These are phyloP conservation scores for Pichia kluyveri DNA, from an alignment of 805 yeast species.

Conservation along the genomic window DNA sequence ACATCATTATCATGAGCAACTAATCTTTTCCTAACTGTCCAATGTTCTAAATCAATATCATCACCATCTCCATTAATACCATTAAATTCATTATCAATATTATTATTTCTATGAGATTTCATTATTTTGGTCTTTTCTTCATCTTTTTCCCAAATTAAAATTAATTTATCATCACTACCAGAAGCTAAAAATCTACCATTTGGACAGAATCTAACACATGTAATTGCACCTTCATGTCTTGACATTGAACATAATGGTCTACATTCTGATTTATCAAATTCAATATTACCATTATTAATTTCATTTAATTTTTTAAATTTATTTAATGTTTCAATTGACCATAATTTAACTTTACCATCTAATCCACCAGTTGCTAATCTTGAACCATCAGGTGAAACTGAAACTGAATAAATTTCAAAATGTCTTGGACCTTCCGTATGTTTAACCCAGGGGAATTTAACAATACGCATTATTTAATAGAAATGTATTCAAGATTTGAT, in stretches of 20 bases:
- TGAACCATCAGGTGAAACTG: conserved; percentile 72
- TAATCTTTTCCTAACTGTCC: conserved; percentile 87
- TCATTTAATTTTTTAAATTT: conserved; percentile 26
- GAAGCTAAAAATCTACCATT: conserved; percentile 86
- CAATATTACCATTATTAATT: conserved; percentile 10
- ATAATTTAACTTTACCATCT: conserved; percentile 85
- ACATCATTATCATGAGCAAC: conserved; percentile 98
- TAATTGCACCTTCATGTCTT: conserved; percentile 94
- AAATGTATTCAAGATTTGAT: too few species aligned
- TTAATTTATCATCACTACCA: conserved; percentile 91
- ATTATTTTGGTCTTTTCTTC: conserved; percentile 47
- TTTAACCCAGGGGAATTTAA: conserved; percentile 65
- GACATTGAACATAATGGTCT: conserved; percentile 84
- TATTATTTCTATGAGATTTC: conserved; percentile 17
- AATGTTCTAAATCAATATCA: conserved; percentile 72
- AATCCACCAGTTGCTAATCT: conserved; percentile 90
- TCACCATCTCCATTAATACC: conserved; percentile 45
- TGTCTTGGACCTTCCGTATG: conserved; percentile 72
- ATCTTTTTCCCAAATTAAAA: conserved; percentile 89
- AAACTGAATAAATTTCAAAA: conserved; percentile 79
- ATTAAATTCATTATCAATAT: not conserved
- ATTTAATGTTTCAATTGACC: conserved; percentile 59
- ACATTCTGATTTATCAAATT: conserved; percentile 23
- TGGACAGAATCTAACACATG: conserved; percentile 87
- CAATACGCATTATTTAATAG: conserved; percentile 36